Evolutionary conservation across 2,329 filamentous ascomycete species (phyloP), one percentile per base, ranked within the genome.

Genomic region (Exophiala aquamarina): DNA sequence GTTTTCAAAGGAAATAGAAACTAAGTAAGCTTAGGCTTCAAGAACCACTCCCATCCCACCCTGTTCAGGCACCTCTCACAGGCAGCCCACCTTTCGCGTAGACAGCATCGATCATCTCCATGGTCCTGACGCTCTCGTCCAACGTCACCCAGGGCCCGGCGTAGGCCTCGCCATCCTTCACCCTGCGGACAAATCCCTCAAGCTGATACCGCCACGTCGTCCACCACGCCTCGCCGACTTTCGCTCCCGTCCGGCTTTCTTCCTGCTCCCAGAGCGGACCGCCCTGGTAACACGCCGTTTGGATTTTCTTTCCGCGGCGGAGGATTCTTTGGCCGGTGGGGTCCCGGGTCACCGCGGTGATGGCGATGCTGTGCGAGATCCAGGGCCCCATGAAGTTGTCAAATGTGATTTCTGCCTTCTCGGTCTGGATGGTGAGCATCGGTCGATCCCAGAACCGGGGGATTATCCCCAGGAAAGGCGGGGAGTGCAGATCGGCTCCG

Each of bases 181-280:
- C 54, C 23, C 59, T 61, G 59, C 76, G 70, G 10, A 77, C 71
- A 55, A 78, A 78, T 49, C 70, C 64, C 59, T 77, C 73, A 21
- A 78, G 63, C 63, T 72, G 67, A 55, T 75, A 63, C 6, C 71
- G 65, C 56, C 74, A 76, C 11, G 69, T 68, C 21, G 64, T 61
- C 73, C 73, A 76, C 44, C 61, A 69, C 2, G 57, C 55, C 57
- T 70, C 63, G 8, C 39, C 47, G 6, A 28, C 17, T 11, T 18
- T 17, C 20, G 29, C 14, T 15, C 23, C 40, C 10, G 29, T 21
- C 6, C 23, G 6, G 23, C 6, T 11, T 26, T 26, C 23, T 11
- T 40, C 33, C 9, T n/a, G 19, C 6, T 42, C 33, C 41, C 45
- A 48, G 8, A 35, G 19, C 20, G 26, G 31, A 17, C 50, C 47